phyloP scores from a whole-genome alignment of 352 stramenopile genomes.

The Pythium phragmiticola region DNA sequence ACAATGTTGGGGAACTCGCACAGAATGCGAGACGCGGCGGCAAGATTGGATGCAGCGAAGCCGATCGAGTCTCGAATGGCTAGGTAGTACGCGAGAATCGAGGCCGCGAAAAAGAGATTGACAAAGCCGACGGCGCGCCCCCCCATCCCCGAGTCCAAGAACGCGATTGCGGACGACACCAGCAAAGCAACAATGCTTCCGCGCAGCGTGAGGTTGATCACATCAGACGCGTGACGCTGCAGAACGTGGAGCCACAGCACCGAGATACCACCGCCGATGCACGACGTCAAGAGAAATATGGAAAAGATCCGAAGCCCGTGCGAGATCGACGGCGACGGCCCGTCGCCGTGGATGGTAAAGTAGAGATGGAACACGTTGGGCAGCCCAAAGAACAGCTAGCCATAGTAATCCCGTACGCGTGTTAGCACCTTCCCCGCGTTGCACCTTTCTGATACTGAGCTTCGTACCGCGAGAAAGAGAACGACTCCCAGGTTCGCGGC shows the following conservation, averaged over 20 bases:
- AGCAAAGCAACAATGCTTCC: slow-evolving; percentile 58
- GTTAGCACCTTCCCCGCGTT: too few species aligned
- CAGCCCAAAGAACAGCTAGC: slow-evolving; percentile 65
- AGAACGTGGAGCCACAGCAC: slow-evolving; percentile 74
- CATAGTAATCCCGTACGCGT: not conserved
- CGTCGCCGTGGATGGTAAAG: slow-evolving; percentile 72
- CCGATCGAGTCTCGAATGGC: slow-evolving; percentile 63
- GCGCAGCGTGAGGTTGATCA: slow-evolving; percentile 74
- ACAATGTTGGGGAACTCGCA: slow-evolving; percentile 75
- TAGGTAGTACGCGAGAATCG: slow-evolving; percentile 64
- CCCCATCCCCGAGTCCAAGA: slow-evolving; percentile 67
- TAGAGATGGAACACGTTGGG: slow-evolving; percentile 75
- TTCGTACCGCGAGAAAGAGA: slow-evolving; percentile 54
- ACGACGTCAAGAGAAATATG: slow-evolving; percentile 65
- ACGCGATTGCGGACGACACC: slow-evolving; percentile 47
- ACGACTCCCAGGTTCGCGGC: slow-evolving; percentile 56
- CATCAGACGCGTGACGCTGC: slow-evolving; percentile 64
- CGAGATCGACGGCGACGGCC: slow-evolving; percentile 36
- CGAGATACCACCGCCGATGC: slow-evolving; percentile 64
- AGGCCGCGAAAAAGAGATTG: slow-evolving; percentile 75
- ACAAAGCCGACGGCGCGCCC: slow-evolving; percentile 82
- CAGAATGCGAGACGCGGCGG: slow-evolving; percentile 67
- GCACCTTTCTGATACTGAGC: too few species aligned
- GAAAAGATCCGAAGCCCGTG: slow-evolving; percentile 74
- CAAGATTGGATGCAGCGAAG: slow-evolving; percentile 80